These are phyloP conservation scores for Macaranga tanarius DNA, from an alignment of 441 rosid species.

Conservation along the genomic window DNA sequence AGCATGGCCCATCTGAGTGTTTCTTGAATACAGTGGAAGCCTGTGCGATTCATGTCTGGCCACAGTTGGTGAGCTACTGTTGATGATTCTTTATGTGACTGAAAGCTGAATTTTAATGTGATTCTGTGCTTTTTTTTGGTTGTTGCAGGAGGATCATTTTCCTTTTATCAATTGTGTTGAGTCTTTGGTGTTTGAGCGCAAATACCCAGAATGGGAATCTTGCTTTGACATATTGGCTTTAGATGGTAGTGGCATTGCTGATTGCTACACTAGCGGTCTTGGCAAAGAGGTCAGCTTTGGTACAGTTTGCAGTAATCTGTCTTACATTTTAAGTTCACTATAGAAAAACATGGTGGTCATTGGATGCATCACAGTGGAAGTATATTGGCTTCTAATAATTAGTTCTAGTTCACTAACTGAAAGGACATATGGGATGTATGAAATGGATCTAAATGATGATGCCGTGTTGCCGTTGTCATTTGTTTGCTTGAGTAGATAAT, in stretches of 20 bases:
- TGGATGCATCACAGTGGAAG: background rate
- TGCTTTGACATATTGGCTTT: constrained; percentile 63
- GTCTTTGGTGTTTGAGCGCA: constrained; percentile 48
- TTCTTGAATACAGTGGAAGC: constrained; percentile 84
- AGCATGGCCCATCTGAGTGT: constrained; percentile 88
- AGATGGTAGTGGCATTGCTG: constrained; percentile 48
- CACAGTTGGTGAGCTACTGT: constrained; percentile 50
- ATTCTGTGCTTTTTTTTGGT: background rate
- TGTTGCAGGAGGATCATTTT: constrained; percentile 72
- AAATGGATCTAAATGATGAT: background rate
- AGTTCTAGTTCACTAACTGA: no score
- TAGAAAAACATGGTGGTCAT: background rate
- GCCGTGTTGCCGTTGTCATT: background rate
- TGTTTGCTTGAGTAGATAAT: background rate
- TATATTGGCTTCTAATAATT: no score
- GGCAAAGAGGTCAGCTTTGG: constrained; percentile 56
- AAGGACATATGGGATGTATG: background rate
- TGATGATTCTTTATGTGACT: no score
- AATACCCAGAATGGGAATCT: constrained; percentile 63
- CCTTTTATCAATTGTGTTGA: constrained; percentile 77
- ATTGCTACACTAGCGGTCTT: constrained; percentile 59
- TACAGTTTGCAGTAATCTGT: background rate
- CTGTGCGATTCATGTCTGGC: constrained; percentile 79
- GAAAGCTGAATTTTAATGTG: background rate
- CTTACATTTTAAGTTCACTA: background rate